Conservation (phyloP, 805 yeast species). For the Clavispora asparagi region DNA sequence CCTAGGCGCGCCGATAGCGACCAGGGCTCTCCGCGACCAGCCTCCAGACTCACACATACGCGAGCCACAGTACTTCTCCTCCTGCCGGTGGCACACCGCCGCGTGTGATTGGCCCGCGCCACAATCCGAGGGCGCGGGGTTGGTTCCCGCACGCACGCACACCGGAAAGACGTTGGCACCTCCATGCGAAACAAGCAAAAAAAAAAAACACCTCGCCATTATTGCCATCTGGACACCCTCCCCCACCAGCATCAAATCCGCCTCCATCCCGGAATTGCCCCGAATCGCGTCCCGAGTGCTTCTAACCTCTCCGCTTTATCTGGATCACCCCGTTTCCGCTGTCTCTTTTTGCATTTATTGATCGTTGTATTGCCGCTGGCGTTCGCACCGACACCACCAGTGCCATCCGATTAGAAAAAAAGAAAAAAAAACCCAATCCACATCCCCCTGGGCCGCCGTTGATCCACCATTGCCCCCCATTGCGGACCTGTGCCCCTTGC, state of each 20-base stretch:
- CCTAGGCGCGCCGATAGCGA: too few relatives aligned
- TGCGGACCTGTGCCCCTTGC: background rate
- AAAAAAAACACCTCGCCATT: background rate
- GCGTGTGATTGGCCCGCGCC: conserved; percentile 10
- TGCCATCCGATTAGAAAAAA: conserved; percentile 2
- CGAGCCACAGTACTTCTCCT: background rate
- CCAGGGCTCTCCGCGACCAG: background rate
- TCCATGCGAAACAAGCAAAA: conserved; percentile 2
- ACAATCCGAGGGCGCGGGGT: conserved; percentile 9
- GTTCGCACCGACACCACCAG: background rate
- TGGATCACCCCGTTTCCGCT: background rate
- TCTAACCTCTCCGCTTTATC: background rate
- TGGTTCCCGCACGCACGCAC: conserved; percentile 12
- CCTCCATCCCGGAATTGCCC: conserved; percentile 1
- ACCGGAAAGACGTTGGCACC: background rate
- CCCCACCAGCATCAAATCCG: background rate
- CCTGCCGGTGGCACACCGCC: conserved; percentile 10
- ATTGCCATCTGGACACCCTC: background rate
- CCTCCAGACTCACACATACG: conserved; percentile 3
- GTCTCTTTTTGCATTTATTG: background rate
- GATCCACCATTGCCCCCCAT: background rate
- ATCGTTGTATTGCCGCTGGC: background rate
- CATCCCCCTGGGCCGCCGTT: background rate
- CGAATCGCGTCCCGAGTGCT: conserved; percentile 2
- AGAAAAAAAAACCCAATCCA: background rate